Base-by-base conservation (phyloP, 768 basidiomycete species). In the Termitomyces sp. region DNA sequence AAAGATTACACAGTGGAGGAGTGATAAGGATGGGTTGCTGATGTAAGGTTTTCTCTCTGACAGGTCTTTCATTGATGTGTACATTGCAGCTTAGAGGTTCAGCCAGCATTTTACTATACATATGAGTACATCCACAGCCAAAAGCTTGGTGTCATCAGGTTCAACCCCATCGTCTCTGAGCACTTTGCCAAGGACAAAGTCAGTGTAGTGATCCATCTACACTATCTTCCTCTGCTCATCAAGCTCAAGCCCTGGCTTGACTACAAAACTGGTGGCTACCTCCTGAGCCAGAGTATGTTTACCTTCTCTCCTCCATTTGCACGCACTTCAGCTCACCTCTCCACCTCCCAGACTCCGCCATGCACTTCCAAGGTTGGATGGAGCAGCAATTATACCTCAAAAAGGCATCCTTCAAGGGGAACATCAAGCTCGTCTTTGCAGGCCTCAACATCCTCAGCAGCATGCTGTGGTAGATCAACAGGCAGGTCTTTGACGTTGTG, bases 121-220 rank as follows among this genome's bases (percentile, higher is more conserved):
- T 97, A 97, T 68, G 95, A 98, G 70, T 96, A 94, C 68, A 69
- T 87, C n/a, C 84, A 91, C n/a, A 94, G 96, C 0, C 86, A 86
- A 60, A 96, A 94, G 68, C 80, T 97, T n/a, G 96, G 96, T 29
- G 84, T 98, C 22, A 87, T 98, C 69, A 85, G 85, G 67, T 73
- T 96, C 58, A 96, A 98, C 69, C 85, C 88, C 0, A 84, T 79
- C 4, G 88, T 98, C 5, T 76, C 86, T 4, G 85, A 89, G 15
- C 82, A 88, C 3, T 75, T 98, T 54, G 85, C 91, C 3, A 84
- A 82, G 57, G 95, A 98, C 59, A 77, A 72, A 41, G 66, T 94
- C 20, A 73, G 77, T 12, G 80, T 85, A 53, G 83, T 88, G 0
- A 76, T 98, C 18, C 94, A 96, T 72, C 94, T 96, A 15, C 90